Conservation (phyloP, 78 protist genomes). For the Dictyostelium brefeldianum region DNA sequence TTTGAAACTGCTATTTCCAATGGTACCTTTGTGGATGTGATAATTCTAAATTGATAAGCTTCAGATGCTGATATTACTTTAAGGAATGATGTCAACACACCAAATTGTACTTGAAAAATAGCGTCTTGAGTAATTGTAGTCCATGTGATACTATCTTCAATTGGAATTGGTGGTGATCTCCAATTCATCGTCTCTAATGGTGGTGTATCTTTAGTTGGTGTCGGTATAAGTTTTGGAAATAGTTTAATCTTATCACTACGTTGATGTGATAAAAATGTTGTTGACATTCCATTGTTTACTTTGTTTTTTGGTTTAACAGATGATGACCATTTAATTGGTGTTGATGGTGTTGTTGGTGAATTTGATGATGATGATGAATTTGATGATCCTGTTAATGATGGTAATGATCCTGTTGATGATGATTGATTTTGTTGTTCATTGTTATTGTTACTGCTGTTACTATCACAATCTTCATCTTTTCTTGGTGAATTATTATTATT, state of each 20-base stretch:
- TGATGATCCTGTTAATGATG: neutral
- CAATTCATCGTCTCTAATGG: conserved; percentile 33
- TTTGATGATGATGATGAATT: conserved; percentile 16
- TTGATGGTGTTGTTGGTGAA: neutral
- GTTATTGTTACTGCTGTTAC: too few relatives aligned
- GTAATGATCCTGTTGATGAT: neutral
- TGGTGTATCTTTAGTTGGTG: conserved; percentile 42
- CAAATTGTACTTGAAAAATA: conserved; percentile 49
- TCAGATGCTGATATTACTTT: conserved; percentile 21
- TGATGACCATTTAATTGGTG: conserved; percentile 22
- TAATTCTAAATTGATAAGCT: conserved; percentile 47
- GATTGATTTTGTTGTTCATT: conserved; percentile 1
- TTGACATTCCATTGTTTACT: neutral
- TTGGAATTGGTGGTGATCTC: conserved; percentile 44
- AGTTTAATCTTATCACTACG: conserved; percentile 30
- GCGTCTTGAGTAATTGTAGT: conserved; percentile 43
- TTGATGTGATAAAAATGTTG: conserved; percentile 60
- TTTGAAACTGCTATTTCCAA: conserved; percentile 53
- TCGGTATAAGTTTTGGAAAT: conserved; percentile 56
- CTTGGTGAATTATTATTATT: neutral
- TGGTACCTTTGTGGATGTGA: conserved; percentile 14
- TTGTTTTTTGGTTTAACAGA: conserved; percentile 13
- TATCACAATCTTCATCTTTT: neutral
- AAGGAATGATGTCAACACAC: conserved; percentile 32
- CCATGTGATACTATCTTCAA: conserved; percentile 39